Evolutionary conservation across 352 stramenopile genomes (phyloP).

Genomic region (Phytopythium helicoides): DNA sequence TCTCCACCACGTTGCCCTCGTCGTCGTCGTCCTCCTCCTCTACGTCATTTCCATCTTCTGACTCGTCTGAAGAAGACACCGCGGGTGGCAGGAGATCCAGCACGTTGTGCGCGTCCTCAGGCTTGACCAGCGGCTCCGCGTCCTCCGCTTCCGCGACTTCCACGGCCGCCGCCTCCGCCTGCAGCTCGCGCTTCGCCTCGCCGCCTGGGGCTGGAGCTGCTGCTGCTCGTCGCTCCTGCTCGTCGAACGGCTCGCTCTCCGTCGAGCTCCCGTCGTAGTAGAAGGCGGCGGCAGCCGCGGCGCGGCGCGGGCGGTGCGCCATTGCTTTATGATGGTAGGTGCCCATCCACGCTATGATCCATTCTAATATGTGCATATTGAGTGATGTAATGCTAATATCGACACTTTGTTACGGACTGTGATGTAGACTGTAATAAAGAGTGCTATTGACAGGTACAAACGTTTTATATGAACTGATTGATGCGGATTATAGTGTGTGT

Average conservation of each 20-base stretch:
- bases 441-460: no score
- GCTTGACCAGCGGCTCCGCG: neutral
- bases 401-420: no score
- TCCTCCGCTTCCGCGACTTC: no score
- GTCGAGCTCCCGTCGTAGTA: conserved; percentile 24
- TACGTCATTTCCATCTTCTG: neutral
- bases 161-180: neutral
- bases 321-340: no score
- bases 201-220: no score
- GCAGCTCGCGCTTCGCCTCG: neutral
- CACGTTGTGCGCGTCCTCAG: neutral
- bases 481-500: no score
- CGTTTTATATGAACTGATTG: no score
- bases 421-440: no score
- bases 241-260: conserved; percentile 25
- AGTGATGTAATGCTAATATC: no score
- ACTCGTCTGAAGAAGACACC: neutral
- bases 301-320: no score
- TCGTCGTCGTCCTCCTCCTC: neutral
- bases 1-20: neutral
- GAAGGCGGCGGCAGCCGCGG: neutral
- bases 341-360: no score
- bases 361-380: no score
- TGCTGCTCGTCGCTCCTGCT: neutral
- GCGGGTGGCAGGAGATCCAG: neutral